phyloP scores from a whole-genome alignment of 345 rosid species.

The Trapa bicornis region DNA sequence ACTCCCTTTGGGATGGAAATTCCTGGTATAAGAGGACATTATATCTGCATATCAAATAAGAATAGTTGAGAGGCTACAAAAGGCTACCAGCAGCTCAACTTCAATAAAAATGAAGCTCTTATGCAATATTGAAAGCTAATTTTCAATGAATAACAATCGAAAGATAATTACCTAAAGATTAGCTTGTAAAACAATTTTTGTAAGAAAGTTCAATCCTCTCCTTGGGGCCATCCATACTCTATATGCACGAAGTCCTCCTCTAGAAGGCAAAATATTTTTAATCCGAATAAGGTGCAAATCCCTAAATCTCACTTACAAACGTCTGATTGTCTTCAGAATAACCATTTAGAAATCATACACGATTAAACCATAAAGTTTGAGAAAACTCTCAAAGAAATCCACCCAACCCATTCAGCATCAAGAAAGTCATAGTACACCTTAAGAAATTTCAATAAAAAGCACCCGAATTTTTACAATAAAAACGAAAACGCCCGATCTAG shows the following conservation, averaged over 20 bases:
- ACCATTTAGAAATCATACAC: neutral
- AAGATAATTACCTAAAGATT: neutral
- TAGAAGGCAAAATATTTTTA: neutral
- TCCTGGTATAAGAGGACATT: slow-evolving; percentile 38
- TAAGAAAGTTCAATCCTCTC: neutral
- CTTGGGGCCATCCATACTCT: neutral
- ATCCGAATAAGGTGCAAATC: neutral
- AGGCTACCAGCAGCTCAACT: neutral
- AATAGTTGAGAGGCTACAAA: neutral
- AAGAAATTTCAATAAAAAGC: neutral
- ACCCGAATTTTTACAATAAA: neutral
- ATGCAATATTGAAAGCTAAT: neutral
- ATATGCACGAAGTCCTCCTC: neutral
- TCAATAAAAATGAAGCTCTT: neutral
- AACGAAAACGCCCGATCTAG: neutral
- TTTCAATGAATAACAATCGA: neutral
- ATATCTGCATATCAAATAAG: slow-evolving; percentile 10
- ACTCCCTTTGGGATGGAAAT: slow-evolving; percentile 35
- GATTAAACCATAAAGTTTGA: neutral
- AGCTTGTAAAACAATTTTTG: neutral
- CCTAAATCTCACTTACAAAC: neutral
- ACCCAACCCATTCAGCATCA: neutral
- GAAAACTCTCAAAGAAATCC: neutral
- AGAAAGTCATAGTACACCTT: neutral
- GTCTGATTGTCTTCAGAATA: too few species aligned